These are phyloP conservation scores for Leptodermis oblonga DNA, from an alignment of 257 asterid species.

Conservation along the genomic window DNA sequence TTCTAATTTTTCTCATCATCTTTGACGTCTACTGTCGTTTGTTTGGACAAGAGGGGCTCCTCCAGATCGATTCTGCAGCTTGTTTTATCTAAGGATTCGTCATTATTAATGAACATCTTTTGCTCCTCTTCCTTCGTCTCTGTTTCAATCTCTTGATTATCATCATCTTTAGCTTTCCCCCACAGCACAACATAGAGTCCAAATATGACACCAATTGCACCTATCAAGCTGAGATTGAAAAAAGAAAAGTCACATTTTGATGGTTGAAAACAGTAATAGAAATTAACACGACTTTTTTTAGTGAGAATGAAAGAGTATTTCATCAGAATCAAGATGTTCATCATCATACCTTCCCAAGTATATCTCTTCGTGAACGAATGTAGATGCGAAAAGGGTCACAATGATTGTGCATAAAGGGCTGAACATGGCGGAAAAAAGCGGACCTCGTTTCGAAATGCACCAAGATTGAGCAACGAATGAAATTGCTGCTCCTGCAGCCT, in stretches of 20 bases:
- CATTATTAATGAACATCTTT: conserved; percentile 6
- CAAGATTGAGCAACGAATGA: conserved; percentile 62
- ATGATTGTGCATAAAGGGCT: conserved; percentile 52
- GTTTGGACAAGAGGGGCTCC: conserved; percentile 43
- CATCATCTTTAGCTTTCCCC: conserved; percentile 60
- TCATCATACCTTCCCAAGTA: conserved; percentile 55
- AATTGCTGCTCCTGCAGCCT: conserved; percentile 36
- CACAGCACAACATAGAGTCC: conserved; percentile 68
- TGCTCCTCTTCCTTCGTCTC: conserved; percentile 17
- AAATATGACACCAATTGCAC: conserved; percentile 54
- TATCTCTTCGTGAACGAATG: conserved; percentile 56
- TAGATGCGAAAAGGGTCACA: conserved; percentile 45
- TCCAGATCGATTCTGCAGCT: conserved; percentile 38
- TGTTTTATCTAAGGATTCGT: conserved; percentile 20
- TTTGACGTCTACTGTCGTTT: not conserved
- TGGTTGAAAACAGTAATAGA: too few relatives aligned
- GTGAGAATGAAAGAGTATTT: not conserved
- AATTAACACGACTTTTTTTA: not conserved
- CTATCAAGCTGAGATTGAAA: conserved; percentile 40
- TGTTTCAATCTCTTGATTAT: conserved; percentile 16
- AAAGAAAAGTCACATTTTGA: not conserved
- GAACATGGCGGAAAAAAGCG: conserved; percentile 68
- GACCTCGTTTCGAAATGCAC: conserved; percentile 57
- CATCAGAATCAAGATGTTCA: not conserved
- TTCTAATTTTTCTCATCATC: conserved; percentile 8